Percentiles rank a stretch among this genome's conserved stretches.
phyloP scores from a whole-genome alignment of 805 yeast species.

The Clavispora carvajalis region DNA sequence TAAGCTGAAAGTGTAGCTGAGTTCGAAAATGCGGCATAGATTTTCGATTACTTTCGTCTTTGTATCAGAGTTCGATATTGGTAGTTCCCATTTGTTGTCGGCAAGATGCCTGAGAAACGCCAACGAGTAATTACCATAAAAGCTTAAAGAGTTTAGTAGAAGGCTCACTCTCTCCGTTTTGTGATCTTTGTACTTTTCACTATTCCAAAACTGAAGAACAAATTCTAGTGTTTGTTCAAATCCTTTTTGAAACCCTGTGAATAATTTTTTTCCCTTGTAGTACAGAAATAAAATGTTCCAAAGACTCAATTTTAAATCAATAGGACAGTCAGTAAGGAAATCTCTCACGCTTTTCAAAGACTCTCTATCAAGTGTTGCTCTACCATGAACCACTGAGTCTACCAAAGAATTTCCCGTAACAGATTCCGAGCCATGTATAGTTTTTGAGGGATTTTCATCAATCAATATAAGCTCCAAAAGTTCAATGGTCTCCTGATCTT shows the following conservation, averaged over 20 bases:
- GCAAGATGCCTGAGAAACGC: slow-evolving; percentile 26
- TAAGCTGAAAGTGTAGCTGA: slow-evolving; percentile 45
- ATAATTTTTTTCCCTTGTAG: slow-evolving; percentile 30
- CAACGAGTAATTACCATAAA: slow-evolving; percentile 47
- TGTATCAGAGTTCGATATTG: slow-evolving; percentile 1
- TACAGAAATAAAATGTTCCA: slow-evolving; percentile 69
- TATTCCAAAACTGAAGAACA: slow-evolving; percentile 32
- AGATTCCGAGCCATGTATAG: no score
- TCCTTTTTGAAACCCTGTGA: slow-evolving; percentile 40
- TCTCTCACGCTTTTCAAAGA: slow-evolving; percentile 46
- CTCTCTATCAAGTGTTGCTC: slow-evolving; percentile 10
- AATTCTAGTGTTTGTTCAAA: slow-evolving; percentile 48
- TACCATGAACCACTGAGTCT: slow-evolving; percentile 12
- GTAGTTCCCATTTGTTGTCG: slow-evolving; percentile 30
- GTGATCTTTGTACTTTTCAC: slow-evolving; percentile 14
- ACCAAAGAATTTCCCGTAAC: slow-evolving; percentile 5
- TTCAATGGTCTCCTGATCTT: slow-evolving; percentile 25
- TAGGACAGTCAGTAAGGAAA: slow-evolving; percentile 59
- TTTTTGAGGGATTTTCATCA: no score
- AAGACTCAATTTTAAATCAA: slow-evolving; percentile 61
- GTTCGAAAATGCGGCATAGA: slow-evolving; percentile 29
- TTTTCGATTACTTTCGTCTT: slow-evolving; percentile 13
- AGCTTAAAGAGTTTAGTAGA: slow-evolving; percentile 47
- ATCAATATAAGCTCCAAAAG: slow-evolving; percentile 45
- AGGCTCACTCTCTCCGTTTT: slow-evolving; percentile 34